Base-by-base conservation (phyloP, 768 basidiomycete genomes). In the Boletus subparvulus region DNA sequence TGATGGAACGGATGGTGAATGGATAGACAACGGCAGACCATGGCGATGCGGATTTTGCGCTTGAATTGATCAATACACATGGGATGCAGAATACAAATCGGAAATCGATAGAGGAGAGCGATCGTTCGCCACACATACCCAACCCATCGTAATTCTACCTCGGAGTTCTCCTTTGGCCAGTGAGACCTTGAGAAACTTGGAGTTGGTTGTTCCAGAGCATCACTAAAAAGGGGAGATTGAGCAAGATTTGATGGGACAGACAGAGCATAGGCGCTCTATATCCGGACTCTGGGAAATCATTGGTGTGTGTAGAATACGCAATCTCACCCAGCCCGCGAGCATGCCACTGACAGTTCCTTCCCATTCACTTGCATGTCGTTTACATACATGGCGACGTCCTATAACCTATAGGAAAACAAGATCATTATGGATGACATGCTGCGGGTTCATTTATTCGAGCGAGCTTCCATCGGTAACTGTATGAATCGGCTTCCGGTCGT, bases 401-500 rank as follows among this genome's bases (percentile, higher is more conserved):
- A 37, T 50, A 48, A 10, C 51, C 52, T 36, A 46, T 30, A 48
- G 24, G 57, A 24, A 46, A 43, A 47, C 28, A 16, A 16, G 13
- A 17, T 35, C 32, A 11, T 39, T 33, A 40, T 53, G 36, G 33
- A 26, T 10, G 21, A 17, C 17, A 10, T 33, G 28, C 49, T 51
- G 53, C 48, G 48, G 37, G 6, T 54, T 52, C 48, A 42, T 52
- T 32, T 1, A 32, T 32, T 32, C 9, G 32, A 42, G 40, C 36
- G 42, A 10, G 12, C 28, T 45, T 47, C 48, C 6, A 32, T 47
- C n/a, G 17, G n/a, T 24, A 19, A 47, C 19, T 11, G n/a, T n/a
- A 24, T 46, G 26, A 30, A 35, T 19, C 36, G 49, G 36, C 48
- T 45, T 54, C 61, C 49, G 55, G 61, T 58, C n/a, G 51, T 43